Evolutionary conservation across 2,329 filamentous ascomycete genomes (phyloP), one percentile per base, ranked within the genome.

Genomic region (Leptographium flavum): DNA sequence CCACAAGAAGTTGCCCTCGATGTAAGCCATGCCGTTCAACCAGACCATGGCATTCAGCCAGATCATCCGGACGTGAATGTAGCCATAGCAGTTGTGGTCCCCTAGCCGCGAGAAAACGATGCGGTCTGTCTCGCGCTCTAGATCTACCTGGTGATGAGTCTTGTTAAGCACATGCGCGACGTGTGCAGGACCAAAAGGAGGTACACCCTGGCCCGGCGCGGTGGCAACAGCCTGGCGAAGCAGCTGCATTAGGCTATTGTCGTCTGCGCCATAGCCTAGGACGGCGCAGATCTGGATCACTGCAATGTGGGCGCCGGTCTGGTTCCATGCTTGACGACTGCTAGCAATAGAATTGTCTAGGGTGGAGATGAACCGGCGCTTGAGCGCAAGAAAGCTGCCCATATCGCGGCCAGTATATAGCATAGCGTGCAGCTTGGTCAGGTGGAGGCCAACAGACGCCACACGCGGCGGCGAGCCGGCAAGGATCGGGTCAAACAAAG

Each of bases 391-490:
- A 21, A 80, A 71, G 5, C 63, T 64, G 0, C 75, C 67, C 2
- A 60, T 52, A 1, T 63, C 57, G 22, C 68, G 67, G 1, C 66
- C 64, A 0, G 70, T 73, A 42, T 85, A 85, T 0, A 85, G 60
- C 8, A 81, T 68, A 0, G 71, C 81, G 49, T 86, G 79, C 0
- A 73, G 65, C 5, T 71, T 74, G 14, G 86, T 75, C 47, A 79
- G 84, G 0, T 67, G 65, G 0, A 71, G 64, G 49, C 87, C 81
- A 1, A 77, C 62, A 2, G 66, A 51, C 3, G 57, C 55, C 0
- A 69, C 53, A 19, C 64, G 44, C 7, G 23, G 31, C 3, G 31
- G 11, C 3, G 13, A 28, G 17, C 36, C 35, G 42, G 9, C 28
- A 5, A 81, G 52, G 0, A 79, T 61, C 0, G 76, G 76, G 3